Conservation (phyloP, 129 eudicot species). For the Centaurea solstitialis region DNA sequence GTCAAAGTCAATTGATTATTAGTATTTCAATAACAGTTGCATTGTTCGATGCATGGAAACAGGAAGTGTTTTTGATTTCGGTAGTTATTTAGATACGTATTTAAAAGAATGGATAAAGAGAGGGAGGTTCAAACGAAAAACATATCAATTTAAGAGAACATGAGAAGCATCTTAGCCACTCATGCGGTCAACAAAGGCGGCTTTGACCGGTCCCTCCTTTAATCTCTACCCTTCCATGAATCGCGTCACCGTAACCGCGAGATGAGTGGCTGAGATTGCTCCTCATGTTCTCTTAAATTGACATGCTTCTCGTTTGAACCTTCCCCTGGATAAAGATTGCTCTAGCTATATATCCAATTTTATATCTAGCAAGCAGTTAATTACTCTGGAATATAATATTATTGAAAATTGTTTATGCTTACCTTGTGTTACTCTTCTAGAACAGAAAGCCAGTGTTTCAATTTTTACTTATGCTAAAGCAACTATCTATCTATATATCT, state of each 20-base stretch:
- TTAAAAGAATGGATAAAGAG: slow-evolving; percentile 3
- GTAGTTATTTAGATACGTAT: background rate
- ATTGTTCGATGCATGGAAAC: slow-evolving; percentile 6
- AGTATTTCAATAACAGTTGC: slow-evolving; percentile 4
- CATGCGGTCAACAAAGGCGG: no score
- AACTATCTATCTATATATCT: background rate
- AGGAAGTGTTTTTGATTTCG: slow-evolving; percentile 6
- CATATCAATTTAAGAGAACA: no score
- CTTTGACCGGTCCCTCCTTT: no score
- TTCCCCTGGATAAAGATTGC: slow-evolving; percentile 13
- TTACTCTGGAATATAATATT: slow-evolving; percentile 12
- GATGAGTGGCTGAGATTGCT: no score
- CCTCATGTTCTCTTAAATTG: no score
- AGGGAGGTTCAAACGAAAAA: no score
- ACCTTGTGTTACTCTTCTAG: no score
- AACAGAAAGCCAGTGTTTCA: background rate
- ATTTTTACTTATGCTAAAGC: background rate
- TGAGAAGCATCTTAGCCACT: no score
- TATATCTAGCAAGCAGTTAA: background rate
- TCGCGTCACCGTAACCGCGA: no score
- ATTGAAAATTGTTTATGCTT: no score
- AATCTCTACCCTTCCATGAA: no score
- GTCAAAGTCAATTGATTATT: slow-evolving; percentile 32
- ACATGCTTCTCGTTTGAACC: no score
- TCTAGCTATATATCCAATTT: slow-evolving; percentile 8